A percentile compares a stretch with the other conserved stretches of the same genome.
Evolutionary conservation across 208 protist genomes (phyloP).

Genomic region (Leishmania martiniquensis): DNA sequence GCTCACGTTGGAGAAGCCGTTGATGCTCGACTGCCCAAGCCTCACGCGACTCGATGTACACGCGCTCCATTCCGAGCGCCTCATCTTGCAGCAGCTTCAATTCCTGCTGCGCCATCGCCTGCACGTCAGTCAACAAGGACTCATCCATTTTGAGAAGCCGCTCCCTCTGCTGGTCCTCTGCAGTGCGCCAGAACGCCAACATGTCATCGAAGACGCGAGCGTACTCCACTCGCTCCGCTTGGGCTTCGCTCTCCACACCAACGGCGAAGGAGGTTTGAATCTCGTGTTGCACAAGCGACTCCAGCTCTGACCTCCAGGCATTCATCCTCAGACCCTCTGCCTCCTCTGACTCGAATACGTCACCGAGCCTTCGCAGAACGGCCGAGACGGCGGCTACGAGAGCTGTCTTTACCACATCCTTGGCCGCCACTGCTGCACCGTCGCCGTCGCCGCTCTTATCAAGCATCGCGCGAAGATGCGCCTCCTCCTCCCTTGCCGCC

Average conservation of each 20-base stretch:
- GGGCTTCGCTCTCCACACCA: constrained; percentile 54
- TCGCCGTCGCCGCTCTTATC: constrained; percentile 37
- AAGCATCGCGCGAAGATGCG: constrained; percentile 50
- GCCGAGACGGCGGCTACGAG: constrained; percentile 57
- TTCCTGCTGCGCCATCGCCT: constrained; percentile 70
- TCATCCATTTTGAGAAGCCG: constrained; percentile 84
- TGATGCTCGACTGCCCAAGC: constrained; percentile 73
- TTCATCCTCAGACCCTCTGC: constrained; percentile 24
- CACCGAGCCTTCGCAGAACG: constrained; percentile 56
- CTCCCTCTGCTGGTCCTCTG: constrained; percentile 67
- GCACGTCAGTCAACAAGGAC: constrained; percentile 61
- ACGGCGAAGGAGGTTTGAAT: constrained; percentile 76
- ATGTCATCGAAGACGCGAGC: constrained; percentile 63
- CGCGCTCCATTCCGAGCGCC: constrained; percentile 71
- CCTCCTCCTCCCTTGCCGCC: constrained; percentile 52
- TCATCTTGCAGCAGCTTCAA: constrained; percentile 67
- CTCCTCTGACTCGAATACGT: constrained; percentile 45
- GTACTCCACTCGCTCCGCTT: constrained; percentile 66
- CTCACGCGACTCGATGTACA: constrained; percentile 75
- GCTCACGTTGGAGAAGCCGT: constrained; percentile 55
- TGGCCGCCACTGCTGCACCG: neutral
- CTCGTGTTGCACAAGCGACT: constrained; percentile 65
- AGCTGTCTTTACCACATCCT: constrained; percentile 46
- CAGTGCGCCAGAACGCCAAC: constrained; percentile 73
- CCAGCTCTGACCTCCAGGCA: constrained; percentile 56